Evolutionary conservation across 78 protist species (phyloP).

Genomic region (slime mould (Dictyostelium discoideum)): DNA sequence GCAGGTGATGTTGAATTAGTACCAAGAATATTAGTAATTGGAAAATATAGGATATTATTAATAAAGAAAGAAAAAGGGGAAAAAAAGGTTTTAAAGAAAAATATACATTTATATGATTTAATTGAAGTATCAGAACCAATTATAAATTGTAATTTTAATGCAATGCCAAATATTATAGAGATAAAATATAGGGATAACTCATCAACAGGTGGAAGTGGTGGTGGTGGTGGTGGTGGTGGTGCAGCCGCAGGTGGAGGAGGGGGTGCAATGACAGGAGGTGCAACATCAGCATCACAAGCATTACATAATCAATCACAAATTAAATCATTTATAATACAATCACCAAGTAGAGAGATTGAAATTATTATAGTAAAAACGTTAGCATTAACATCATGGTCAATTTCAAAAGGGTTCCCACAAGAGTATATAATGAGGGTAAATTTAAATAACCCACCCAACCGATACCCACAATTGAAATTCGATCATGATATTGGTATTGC

Average conservation of each 20-base stretch:
- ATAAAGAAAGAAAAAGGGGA: slow-evolving; percentile 38
- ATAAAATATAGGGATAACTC: slow-evolving; percentile 29
- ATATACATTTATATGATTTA: slow-evolving; percentile 52
- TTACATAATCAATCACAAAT: not conserved
- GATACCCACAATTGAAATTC: slow-evolving; percentile 55
- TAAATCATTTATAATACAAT: slow-evolving; percentile 19
- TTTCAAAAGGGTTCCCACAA: slow-evolving; percentile 49
- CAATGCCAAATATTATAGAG: slow-evolving; percentile 1
- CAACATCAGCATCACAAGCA: not conserved
- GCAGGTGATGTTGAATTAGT: not conserved
- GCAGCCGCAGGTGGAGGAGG: not conserved
- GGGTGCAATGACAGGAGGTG: not conserved
- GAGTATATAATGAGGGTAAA: not conserved
- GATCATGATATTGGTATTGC: slow-evolving; percentile 47
- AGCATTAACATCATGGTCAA: slow-evolving; percentile 31
- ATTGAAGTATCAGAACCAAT: slow-evolving; percentile 52
- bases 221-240: too few species aligned
- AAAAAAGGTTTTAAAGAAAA: not conserved
- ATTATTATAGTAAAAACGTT: slow-evolving; percentile 50
- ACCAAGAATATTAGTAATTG: slow-evolving; percentile 56
- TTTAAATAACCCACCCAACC: not conserved
- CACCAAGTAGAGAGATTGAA: slow-evolving; percentile 48
- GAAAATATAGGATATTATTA: slow-evolving; percentile 41
- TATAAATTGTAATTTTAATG: not conserved
- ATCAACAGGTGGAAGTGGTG: not conserved